phyloP scores from a whole-genome alignment of 2,329 filamentous ascomycete genomes.

The Purpureocillium takamizusanense region DNA sequence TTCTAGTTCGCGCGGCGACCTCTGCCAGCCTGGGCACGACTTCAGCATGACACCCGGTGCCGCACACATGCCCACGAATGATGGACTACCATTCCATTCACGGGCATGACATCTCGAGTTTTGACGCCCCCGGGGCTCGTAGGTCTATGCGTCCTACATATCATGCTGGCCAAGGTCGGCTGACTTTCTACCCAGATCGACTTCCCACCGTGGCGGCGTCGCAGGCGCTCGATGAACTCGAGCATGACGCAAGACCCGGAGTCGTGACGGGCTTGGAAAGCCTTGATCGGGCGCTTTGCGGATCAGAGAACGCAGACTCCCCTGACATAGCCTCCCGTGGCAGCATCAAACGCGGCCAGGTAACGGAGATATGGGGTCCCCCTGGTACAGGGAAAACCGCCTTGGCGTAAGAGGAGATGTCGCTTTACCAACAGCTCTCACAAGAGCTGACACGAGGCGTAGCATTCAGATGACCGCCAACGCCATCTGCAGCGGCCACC shows the following conservation, averaged over 20 bases:
- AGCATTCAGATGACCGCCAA: constrained; percentile 64
- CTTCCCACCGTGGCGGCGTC: constrained; percentile 70
- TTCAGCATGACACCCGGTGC: not conserved
- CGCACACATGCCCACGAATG: constrained; percentile 13
- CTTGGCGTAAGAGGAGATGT: constrained; percentile 54
- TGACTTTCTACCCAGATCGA: constrained; percentile 45
- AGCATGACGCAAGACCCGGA: constrained; percentile 37
- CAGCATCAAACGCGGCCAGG: constrained; percentile 65
- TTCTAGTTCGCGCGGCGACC: not conserved
- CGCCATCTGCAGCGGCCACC: constrained; percentile 48
- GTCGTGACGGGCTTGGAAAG: constrained; percentile 46
- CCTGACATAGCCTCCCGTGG: constrained; percentile 18
- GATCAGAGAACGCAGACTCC: constrained; percentile 6
- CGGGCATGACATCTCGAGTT: constrained; percentile 52
- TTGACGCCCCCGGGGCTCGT: constrained; percentile 46
- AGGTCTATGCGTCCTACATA: constrained; percentile 16
- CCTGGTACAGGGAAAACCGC: constrained; percentile 79
- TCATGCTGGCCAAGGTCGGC: not conserved
- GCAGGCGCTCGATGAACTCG: constrained; percentile 55
- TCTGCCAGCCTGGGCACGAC: not conserved
- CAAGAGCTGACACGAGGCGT: constrained; percentile 1
- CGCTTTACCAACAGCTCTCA: too few species aligned
- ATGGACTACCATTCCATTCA: constrained; percentile 55
- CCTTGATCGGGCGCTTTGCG: constrained; percentile 39
- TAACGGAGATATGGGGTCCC: constrained; percentile 83